phyloP scores from a whole-genome alignment of 1,139 yeast species.

The Saccharomyces uvarum region DNA sequence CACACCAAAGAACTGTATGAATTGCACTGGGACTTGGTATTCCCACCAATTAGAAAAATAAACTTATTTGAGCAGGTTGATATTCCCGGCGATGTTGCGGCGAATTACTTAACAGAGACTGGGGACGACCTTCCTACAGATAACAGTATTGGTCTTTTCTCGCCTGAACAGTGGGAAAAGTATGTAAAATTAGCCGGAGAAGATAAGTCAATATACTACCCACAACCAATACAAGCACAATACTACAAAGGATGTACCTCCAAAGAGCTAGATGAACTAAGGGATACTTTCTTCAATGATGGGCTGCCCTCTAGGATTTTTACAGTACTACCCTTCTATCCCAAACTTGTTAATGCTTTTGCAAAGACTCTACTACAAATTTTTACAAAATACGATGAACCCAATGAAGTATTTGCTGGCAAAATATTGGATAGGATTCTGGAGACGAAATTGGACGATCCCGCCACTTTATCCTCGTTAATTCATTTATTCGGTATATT shows the following conservation, averaged over 20 bases:
- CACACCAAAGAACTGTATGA: conserved; percentile 38
- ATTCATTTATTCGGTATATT: conserved; percentile 44
- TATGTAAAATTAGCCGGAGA: conserved; percentile 9
- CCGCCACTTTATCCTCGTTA: conserved; percentile 37
- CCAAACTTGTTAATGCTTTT: conserved; percentile 43
- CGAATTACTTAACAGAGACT: conserved; percentile 17
- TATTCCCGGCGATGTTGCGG: conserved; percentile 21
- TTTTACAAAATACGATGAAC: conserved; percentile 18
- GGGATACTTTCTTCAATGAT: conserved; percentile 26
- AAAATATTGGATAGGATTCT: conserved; percentile 35
- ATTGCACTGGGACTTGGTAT: conserved; percentile 35
- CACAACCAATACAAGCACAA: conserved; percentile 15
- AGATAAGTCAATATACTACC: conserved; percentile 21
- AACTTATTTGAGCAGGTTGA: conserved; percentile 21
- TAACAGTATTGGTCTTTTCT: conserved; percentile 12
- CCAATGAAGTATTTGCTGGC: conserved; percentile 28
- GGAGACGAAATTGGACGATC: conserved; percentile 29
- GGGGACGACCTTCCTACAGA: conserved; percentile 20
- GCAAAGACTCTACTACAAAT: conserved; percentile 41
- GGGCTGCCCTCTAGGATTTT: conserved; percentile 43
- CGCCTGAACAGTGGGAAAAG: conserved; percentile 11
- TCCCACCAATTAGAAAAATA: conserved; percentile 22
- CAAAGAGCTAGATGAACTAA: conserved; percentile 37
- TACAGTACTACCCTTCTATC: conserved; percentile 42
- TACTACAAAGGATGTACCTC: conserved; percentile 19